These are phyloP conservation scores for Backusella australiensis DNA, from an alignment of 192 early-diverging fungal genomes.

Conservation along the genomic window DNA sequence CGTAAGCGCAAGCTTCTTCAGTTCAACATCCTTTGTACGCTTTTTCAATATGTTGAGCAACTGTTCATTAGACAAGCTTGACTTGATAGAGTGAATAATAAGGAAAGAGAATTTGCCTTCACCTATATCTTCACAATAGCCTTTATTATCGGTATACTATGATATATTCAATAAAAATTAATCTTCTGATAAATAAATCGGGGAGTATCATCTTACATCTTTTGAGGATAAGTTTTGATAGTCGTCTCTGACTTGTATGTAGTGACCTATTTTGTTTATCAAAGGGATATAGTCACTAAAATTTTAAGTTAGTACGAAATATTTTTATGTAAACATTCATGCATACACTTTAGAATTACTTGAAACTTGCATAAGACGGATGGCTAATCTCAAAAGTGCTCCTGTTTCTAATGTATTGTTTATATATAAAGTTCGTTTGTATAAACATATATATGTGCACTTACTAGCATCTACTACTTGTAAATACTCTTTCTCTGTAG, in stretches of 20 bases:
- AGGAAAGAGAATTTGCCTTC: constrained; percentile 99
- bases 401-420: neutral
- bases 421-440: neutral
- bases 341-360: neutral
- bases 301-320: neutral
- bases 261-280: constrained; percentile 86
- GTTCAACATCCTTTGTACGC: constrained; percentile 69
- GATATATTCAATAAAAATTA: neutral
- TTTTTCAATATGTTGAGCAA: constrained; percentile 88
- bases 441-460: neutral
- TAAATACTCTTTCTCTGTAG: neutral
- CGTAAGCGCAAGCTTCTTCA: constrained; percentile 85
- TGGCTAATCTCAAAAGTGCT: neutral
- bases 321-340: neutral
- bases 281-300: constrained; percentile 73
- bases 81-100: constrained; percentile 82
- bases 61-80: constrained; percentile 55
- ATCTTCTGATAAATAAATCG: neutral
- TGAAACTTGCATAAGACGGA: neutral
- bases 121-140: constrained; percentile 95
- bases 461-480: neutral
- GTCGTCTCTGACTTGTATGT: constrained; percentile 97
- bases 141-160: constrained; percentile 90
- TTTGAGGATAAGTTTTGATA: constrained; percentile 90
- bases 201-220: constrained; percentile 45